phyloP scores from a whole-genome alignment of 306 rosid species.

The Begonia fuchsioides region DNA sequence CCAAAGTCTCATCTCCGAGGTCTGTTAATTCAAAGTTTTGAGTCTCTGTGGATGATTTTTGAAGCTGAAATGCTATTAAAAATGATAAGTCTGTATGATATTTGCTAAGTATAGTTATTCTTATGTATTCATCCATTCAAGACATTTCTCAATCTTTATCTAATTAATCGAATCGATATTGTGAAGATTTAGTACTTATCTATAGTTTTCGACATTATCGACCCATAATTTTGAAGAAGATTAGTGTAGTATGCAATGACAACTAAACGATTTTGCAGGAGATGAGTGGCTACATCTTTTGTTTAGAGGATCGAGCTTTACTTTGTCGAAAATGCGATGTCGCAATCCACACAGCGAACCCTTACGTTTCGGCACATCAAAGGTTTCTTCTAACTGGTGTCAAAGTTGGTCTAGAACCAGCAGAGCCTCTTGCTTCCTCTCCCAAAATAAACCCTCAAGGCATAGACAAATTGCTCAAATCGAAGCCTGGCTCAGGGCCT shows the following conservation, averaged over 20 bases:
- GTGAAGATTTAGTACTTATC: too few relatives aligned
- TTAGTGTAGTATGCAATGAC: not conserved
- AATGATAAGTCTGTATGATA: too few relatives aligned
- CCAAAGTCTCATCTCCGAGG: too few relatives aligned
- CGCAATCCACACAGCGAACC: constrained; percentile 21
- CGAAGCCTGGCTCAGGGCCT: constrained; percentile 19
- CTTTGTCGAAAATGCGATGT: constrained; percentile 77
- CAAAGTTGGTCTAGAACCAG: constrained; percentile 20
- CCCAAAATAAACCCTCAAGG: constrained; percentile 26
- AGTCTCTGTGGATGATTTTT: too few relatives aligned
- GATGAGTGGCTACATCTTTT: constrained; percentile 67
- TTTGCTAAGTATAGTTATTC: too few relatives aligned
- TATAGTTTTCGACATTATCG: too few relatives aligned
- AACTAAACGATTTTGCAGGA: constrained; percentile 31
- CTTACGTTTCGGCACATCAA: constrained; percentile 13
- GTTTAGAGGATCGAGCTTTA: constrained; percentile 81
- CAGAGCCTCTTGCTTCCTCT: constrained; percentile 24
- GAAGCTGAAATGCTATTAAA: too few relatives aligned
- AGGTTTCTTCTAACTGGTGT: constrained; percentile 21
- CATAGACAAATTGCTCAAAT: constrained; percentile 27
- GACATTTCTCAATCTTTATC: too few relatives aligned
- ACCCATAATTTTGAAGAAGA: too few relatives aligned
- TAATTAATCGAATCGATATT: too few relatives aligned
- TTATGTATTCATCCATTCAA: too few relatives aligned
- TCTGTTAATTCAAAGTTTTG: too few relatives aligned